These are phyloP conservation scores for Galerina sulciceps DNA, from an alignment of 768 basidiomycete genomes.

Conservation along the genomic window DNA sequence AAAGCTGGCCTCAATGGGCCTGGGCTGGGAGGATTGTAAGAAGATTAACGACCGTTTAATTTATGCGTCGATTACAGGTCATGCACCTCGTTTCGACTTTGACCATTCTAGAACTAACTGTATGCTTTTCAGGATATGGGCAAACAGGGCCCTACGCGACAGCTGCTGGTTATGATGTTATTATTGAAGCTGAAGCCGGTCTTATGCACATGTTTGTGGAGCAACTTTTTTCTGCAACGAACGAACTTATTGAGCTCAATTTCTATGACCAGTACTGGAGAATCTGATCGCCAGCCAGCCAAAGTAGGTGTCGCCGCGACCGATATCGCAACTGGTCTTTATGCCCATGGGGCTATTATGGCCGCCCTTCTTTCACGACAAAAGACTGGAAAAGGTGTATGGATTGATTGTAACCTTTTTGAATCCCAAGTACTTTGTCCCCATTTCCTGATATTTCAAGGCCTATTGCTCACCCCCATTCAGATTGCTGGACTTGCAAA, in stretches of 20 bases:
- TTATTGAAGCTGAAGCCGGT: slow-evolving; percentile 89
- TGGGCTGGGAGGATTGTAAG: slow-evolving; percentile 84
- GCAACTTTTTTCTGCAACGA: background rate
- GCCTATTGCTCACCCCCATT: slow-evolving; percentile 1
- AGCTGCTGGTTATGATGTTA: slow-evolving; percentile 87
- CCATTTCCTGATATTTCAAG: background rate
- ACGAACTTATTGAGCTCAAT: slow-evolving; percentile 5
- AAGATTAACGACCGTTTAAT: slow-evolving; percentile 80
- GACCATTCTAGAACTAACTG: background rate
- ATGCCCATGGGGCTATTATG: slow-evolving; percentile 92
- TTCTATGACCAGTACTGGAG: slow-evolving; percentile 70
- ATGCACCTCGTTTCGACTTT: background rate
- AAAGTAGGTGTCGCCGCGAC: slow-evolving; percentile 97
- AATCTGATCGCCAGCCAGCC: slow-evolving; percentile 80
- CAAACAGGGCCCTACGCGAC: slow-evolving; percentile 89
- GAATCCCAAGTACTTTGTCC: slow-evolving; percentile 74
- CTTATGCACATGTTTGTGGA: slow-evolving; percentile 86
- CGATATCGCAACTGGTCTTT: slow-evolving; percentile 86
- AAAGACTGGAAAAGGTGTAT: slow-evolving; percentile 85
- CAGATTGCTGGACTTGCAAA: slow-evolving; percentile 91
- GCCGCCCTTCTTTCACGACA: slow-evolving; percentile 83
- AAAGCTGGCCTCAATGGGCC: slow-evolving; percentile 82
- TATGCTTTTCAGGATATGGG: slow-evolving; percentile 38
- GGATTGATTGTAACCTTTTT: slow-evolving; percentile 93
- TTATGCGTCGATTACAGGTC: slow-evolving; percentile 90